Evolutionary conservation across 2,329 filamentous ascomycete genomes (phyloP), one percentile per base, ranked within the genome.

Genomic region (Penicillium sp.): DNA sequence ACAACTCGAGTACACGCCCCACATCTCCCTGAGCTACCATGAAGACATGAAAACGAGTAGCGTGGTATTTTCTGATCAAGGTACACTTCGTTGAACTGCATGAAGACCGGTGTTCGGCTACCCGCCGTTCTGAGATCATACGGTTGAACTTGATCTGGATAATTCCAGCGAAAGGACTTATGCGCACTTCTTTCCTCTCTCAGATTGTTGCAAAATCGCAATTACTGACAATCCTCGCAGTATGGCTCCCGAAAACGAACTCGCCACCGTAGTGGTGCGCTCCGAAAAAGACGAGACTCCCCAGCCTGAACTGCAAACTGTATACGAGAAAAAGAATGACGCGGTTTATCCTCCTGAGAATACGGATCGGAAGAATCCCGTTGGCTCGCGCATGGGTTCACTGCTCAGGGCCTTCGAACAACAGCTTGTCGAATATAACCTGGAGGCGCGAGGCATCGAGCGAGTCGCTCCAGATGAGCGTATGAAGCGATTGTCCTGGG

Each of bases 361-460:
- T 6, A 48, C 49, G 21, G 31, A 45, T 59, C 60, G 43, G 43
- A 52, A 34, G 26, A 60, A 59, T 31, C 60, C 60, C 48, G 47
- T 60, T 31, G 56, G 63, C n/a, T 54, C 59, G 6, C 67, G 67
- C 26, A 42, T 74, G 29, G 65, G 65, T 29, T 60, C 60, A 8
- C 61, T 70, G 45, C 49, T 70, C 44, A 65, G 61, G 54, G 58
- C 62, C 13, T 73, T 76, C 52, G 74, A 76, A 64, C 64, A 67
- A 38, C 67, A 70, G 42, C 64, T 75, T 13, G 60, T 74, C n/a
- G 70, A 70, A 54, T 75, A 74, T 59, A 74, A 74, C 42, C 70
- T 84, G 43, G 84, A 86, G 64, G 77, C 80, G 12, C 78, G 83
- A 42, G 83, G 84, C 8, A 85, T 85, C 44, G 76, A 84, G 62